A percentile compares a stretch with the other conserved stretches of the same genome.
phyloP scores from a whole-genome alignment of 1,284 basidiomycete genomes.

The Neotropicomus parvogracilis region DNA sequence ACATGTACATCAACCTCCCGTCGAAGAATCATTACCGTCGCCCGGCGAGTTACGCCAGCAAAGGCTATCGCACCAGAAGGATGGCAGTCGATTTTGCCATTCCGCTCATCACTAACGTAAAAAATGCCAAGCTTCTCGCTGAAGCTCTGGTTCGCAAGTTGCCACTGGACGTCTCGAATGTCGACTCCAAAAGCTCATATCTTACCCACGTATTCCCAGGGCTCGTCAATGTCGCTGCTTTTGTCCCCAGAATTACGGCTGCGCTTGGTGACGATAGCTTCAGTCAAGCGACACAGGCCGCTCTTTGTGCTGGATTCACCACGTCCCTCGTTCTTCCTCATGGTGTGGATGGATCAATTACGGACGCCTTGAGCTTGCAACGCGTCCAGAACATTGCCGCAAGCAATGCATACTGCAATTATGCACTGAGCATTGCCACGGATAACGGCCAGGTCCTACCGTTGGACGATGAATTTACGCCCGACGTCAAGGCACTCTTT shows the following conservation, averaged over 20 bases:
- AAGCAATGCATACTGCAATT: conserved; percentile 78
- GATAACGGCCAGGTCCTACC: conserved; percentile 63
- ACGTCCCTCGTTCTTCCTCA: conserved; percentile 76
- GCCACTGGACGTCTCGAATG: conserved; percentile 83
- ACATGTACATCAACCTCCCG: conserved; percentile 99
- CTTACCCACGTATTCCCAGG: conserved; percentile 90
- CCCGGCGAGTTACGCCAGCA: conserved; percentile 94
- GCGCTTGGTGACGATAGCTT: conserved; percentile 62
- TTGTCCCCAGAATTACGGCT: conserved; percentile 73
- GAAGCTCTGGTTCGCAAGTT: conserved; percentile 90
- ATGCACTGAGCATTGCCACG: conserved; percentile 78
- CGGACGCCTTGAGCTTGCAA: conserved; percentile 68
- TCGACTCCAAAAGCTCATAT: conserved; percentile 96
- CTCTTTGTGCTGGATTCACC: conserved; percentile 85
- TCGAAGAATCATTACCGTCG: conserved; percentile 98
- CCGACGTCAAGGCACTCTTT: conserved; percentile 81
- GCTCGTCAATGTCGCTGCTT: conserved; percentile 85
- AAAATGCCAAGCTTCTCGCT: conserved; percentile 96
- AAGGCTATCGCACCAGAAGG: conserved; percentile 94
- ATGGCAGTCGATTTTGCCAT: conserved; percentile 99
- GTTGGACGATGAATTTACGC: conserved; percentile 72
- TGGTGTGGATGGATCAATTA: conserved; percentile 59
- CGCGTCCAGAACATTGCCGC: conserved; percentile 62
- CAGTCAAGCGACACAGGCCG: conserved; percentile 69
- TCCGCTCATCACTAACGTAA: conserved; percentile 97